A percentile compares a stretch with the other conserved stretches of the same genome.
Conservation (phyloP, 1,284 basidiomycete genomes). For the Boletus semigastroideus region DNA sequence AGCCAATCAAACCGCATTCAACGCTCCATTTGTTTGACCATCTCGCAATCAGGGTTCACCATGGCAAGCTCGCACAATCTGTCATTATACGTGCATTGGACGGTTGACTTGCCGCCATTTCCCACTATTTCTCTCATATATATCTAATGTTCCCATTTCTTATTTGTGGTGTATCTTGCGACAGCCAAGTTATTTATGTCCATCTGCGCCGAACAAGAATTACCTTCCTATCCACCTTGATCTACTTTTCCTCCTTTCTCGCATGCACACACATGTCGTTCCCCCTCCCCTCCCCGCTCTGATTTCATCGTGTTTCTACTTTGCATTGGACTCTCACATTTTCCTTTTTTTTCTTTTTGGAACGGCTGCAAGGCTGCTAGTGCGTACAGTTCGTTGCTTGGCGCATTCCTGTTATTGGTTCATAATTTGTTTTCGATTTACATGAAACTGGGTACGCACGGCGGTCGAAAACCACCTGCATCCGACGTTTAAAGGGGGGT, state of each 20-base stretch:
- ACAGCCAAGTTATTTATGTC: slow-evolving; percentile 31
- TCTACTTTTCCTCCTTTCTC: slow-evolving; percentile 1
- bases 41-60: slow-evolving; percentile 19
- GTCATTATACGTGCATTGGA: slow-evolving; percentile 31
- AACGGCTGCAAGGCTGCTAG: slow-evolving; percentile 23
- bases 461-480: neutral
- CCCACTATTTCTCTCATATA: slow-evolving; percentile 9
- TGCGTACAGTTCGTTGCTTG: slow-evolving; percentile 21
- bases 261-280: slow-evolving; percentile 10
- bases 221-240: neutral
- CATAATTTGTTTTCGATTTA: slow-evolving; percentile 11
- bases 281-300: neutral
- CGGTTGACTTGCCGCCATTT: slow-evolving; percentile 28
- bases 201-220: slow-evolving; percentile 28
- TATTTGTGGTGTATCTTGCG: slow-evolving; percentile 37
- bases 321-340: slow-evolving; percentile 21
- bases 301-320: slow-evolving; percentile 1
- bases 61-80: slow-evolving; percentile 21
- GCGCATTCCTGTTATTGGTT: slow-evolving; percentile 19
- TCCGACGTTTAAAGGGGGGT: neutral
- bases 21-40: slow-evolving; percentile 35
- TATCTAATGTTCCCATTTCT: slow-evolving; percentile 15
- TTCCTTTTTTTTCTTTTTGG: slow-evolving; percentile 10
- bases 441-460: neutral
- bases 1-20: slow-evolving; percentile 24